Evolutionary conservation across 1,284 basidiomycete species (phyloP), one percentile per base, ranked within the genome.

Genomic region (Cerrena zonata): DNA sequence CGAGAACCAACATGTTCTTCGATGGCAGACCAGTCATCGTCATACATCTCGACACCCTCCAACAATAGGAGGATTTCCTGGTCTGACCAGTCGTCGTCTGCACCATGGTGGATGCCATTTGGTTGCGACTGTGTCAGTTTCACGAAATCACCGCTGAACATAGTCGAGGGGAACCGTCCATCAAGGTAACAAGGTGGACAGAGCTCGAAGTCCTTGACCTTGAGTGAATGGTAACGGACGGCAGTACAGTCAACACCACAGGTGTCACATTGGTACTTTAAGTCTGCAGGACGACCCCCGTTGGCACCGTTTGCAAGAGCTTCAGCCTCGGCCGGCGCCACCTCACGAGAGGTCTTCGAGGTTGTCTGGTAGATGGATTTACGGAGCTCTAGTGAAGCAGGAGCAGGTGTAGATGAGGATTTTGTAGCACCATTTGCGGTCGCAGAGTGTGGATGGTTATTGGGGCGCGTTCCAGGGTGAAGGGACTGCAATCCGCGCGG

Each of bases 131-230:
- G 72, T 37, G 86, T 84, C 53, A 99, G 79, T 61, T 92, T 91
- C 55, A 99, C 91, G 72, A 99, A 99, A 73, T 98, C 94, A 27
- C 94, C 95, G 48, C 90, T 92, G 74, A 93, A 97, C 89, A 99
- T 94, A 43, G 82, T 86, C 2, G 89, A 90, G 0, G 95, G 94
- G 78, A 99, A 99, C 39, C 95, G 88, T 1, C 95, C 95, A 55
- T 95, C 92, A 51, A 94, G 83, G 69, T 98, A 99, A 70, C 95
- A 98, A 18, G 89, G 77, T 7, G 86, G 79, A 61, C 93, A 95
- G 38, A 96, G 78, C 58, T 91, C 89, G 65, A 94, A 90, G 65
- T 92, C 89, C 63, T 93, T 92, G 61, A 88, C 84, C 65, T 94
- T 97, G 59, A 97, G 79, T 18, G 89, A 93, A 69, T 97, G 92